Evolutionary conservation across 768 basidiomycete species (phyloP), one percentile per base, ranked within the genome.

Genomic region (Trametes villosa): DNA sequence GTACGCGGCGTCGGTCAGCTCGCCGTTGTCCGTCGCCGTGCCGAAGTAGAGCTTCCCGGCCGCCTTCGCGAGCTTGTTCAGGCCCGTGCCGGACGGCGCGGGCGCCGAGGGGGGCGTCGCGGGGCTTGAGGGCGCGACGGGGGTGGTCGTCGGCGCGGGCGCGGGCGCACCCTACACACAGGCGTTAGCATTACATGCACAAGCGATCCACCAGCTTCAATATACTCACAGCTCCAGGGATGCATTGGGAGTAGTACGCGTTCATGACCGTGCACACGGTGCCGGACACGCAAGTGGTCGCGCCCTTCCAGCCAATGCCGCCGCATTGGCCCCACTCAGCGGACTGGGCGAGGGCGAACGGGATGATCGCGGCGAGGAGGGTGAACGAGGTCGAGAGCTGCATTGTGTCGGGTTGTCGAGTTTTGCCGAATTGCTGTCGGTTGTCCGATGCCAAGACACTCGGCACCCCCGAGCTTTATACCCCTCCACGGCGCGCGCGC

Each of bases 11-110:
- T 82, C 78, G 15, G 72, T 77, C 38, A 83, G 73, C 67, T 82
- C 81, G 50, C 46, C 22, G 65, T 80, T 80, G 70, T 82, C 80
- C 1, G 81, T 82, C 26, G 82, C 82, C 31, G 78, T 74, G 17
- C 82, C 81, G 60, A 82, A 82, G 73, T 82, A 82, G 31, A 72
- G 69, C 68, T 81, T 81, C 30, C 79, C 79, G 9, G 77, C 76
- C n/a, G 76, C 72, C 57, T 73, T 74, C 7, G 80, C 80, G 8
- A 74, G 67, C 40, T 62, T 56, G 68, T 75, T 62, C 58, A 75
- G 70, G 13, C 66, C 66, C 29, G 64, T 58, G n/a, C 47, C 60
- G 11, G 63, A 29, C 12, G 63, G 58, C 17, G 58, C 58, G 22
- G 61, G 51, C 26, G 38, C 40, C 9, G 31, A 24, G 8, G 66